phyloP scores from a whole-genome alignment of 192 early-diverging fungal species.

The Coemansia guatemalensis region DNA sequence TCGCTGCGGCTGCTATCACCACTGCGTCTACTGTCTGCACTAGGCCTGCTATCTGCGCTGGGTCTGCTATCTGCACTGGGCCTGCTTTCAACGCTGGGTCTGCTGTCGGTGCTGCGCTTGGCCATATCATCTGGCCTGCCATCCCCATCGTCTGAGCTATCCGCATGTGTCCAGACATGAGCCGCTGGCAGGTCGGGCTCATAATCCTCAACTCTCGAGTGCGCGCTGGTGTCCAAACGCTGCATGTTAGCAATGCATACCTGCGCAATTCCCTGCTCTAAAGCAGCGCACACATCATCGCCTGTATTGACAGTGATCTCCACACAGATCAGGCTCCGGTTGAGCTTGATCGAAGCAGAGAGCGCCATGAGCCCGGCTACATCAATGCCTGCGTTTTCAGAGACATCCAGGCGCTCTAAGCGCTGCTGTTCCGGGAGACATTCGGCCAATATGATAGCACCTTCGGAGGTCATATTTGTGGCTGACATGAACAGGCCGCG shows the following conservation, averaged over 20 bases:
- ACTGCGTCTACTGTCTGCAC: too few species aligned
- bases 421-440: slow-evolving; percentile 70
- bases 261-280: slow-evolving; percentile 53
- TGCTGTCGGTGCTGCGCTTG: neutral
- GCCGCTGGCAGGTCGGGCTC: slow-evolving; percentile 26
- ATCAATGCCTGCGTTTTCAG: slow-evolving; percentile 71
- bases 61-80: neutral
- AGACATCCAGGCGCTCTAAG: slow-evolving; percentile 72
- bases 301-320: slow-evolving; percentile 62
- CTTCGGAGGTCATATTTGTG: slow-evolving; percentile 66
- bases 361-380: slow-evolving; percentile 82
- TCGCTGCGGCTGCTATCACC: too few species aligned
- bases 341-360: slow-evolving; percentile 78
- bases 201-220: slow-evolving; percentile 24
- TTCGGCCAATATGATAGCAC: slow-evolving; percentile 80
- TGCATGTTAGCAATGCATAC: slow-evolving; percentile 57
- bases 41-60: neutral
- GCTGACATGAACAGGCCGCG: slow-evolving; percentile 63
- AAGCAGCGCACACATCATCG: slow-evolving; percentile 53
- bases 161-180: slow-evolving; percentile 31
- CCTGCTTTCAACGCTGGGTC: neutral
- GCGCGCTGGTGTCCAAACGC: slow-evolving; percentile 23
- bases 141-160: slow-evolving; percentile 29
- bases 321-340: slow-evolving; percentile 68
- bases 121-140: neutral